A percentile compares a stretch with the other conserved stretches of the same genome.
Evolutionary conservation across 2,329 filamentous ascomycete genomes (phyloP).

Genomic region (Fonsecaea pugnacius): DNA sequence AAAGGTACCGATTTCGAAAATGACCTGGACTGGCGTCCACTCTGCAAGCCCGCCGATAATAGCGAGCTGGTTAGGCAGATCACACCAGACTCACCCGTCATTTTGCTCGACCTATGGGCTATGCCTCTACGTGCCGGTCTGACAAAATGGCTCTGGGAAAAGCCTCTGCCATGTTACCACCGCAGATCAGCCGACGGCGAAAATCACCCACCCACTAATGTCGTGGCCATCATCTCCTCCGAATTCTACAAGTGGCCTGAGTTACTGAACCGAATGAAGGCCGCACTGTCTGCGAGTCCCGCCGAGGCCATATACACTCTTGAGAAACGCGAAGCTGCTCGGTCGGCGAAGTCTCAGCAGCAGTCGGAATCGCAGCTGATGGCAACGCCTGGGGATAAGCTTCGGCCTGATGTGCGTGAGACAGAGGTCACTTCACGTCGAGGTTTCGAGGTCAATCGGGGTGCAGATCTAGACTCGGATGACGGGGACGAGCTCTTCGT

Average conservation of each 20-base stretch:
- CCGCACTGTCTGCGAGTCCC: slow-evolving; percentile 64
- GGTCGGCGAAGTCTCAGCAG: slow-evolving; percentile 3
- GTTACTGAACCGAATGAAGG: slow-evolving; percentile 71
- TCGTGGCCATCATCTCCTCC: slow-evolving; percentile 75
- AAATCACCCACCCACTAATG: slow-evolving; percentile 44
- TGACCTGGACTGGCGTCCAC: slow-evolving; percentile 51
- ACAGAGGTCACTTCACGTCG: slow-evolving; percentile 4
- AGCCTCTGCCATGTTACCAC: slow-evolving; percentile 72
- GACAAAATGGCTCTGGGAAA: slow-evolving; percentile 68
- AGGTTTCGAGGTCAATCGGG: background rate
- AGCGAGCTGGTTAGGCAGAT: slow-evolving; percentile 68
- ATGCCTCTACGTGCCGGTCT: slow-evolving; percentile 69
- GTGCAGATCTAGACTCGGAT: slow-evolving; percentile 13
- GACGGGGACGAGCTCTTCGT: slow-evolving; percentile 11
- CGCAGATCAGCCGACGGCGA: slow-evolving; percentile 48
- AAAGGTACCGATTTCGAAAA: slow-evolving; percentile 30
- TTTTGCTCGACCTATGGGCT: slow-evolving; percentile 81
- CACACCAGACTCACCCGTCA: slow-evolving; percentile 66
- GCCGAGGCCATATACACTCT: slow-evolving; percentile 36
- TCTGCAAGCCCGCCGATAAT: slow-evolving; percentile 63
- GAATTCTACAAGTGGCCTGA: slow-evolving; percentile 78
- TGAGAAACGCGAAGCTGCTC: slow-evolving; percentile 19
- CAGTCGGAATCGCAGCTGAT: slow-evolving; percentile 12
- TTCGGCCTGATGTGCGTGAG: slow-evolving; percentile 2
- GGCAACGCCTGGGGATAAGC: slow-evolving; percentile 15